Evolutionary conservation across 805 yeast species (phyloP), one percentile per base, ranked within the genome.

Genomic region (Clavispora phyllophila): DNA sequence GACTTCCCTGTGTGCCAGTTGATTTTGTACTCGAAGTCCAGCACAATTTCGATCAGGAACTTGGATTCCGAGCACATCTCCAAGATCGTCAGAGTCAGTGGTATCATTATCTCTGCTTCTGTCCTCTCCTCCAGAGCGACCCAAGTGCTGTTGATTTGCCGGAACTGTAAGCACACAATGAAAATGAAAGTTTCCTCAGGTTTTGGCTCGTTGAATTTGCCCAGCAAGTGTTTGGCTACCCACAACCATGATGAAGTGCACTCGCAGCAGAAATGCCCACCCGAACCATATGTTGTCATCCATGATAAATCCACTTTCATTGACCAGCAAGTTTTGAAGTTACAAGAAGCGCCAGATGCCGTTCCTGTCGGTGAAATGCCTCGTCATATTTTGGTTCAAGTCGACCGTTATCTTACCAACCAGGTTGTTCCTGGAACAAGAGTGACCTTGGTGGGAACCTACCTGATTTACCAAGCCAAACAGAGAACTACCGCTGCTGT

Each of bases 311-410:
- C 96, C 2, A 71, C 78, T n/a, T 93, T 90, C 62, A 83, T 93
- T 41, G 98, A 93, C 65, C 98, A 95, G 61, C 99, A 93, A 65
- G 81, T 84, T 24, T 74, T 93, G 56, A 93, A 93, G 62, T 73
- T 93, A 43, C 99, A 93, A 63, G 99, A 93, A 62, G 75, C 93
- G n/a, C 97, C 98, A 10, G 99, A 93, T 62, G 87, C 87, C 83
- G 97, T 93, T 2, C 99, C 99, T 1, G 96, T 93, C 23, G 99
- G 99, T 52, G 99, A 93, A 67, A 84, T 93, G 88, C 99, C 99
- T 8, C 79, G 99, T 53, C 95, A 93, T 57, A 83, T 93, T 32
- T 59, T 87, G 45, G 72, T 93, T 49, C 85, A 93, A 34, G 87
- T 88, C 26, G 98, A 93, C 62, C 76, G 99, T 47, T 87, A 86